Percentiles rank a stretch among this genome's conserved stretches.
These are phyloP conservation scores for Citrullus amarus DNA, from an alignment of 306 rosid genomes.

Conservation along the genomic window DNA sequence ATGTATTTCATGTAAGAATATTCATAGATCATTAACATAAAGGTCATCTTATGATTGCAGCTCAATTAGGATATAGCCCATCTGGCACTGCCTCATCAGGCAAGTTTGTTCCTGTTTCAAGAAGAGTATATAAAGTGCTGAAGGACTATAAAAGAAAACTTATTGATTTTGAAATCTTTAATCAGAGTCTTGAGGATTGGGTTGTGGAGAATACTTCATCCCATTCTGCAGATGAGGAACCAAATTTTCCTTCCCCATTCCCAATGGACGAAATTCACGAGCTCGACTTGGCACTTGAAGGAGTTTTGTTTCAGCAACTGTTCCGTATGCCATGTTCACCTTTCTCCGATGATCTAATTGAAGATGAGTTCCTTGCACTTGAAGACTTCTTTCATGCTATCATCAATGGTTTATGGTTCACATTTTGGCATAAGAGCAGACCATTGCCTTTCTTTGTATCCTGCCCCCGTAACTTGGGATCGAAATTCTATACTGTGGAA, in stretches of 20 bases:
- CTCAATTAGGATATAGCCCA: conserved; percentile 41
- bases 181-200: conserved; percentile 59
- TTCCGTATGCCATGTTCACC: conserved; percentile 59
- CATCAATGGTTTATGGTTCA: conserved; percentile 73
- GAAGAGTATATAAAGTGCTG: conserved; percentile 57
- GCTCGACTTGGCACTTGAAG: conserved; percentile 85
- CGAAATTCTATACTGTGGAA: conserved; percentile 61
- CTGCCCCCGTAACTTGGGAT: conserved; percentile 62
- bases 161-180: conserved; percentile 48
- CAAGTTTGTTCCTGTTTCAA: conserved; percentile 39
- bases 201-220: conserved; percentile 44
- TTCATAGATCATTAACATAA: conserved; percentile 9
- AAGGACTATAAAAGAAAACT: conserved; percentile 68
- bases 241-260: conserved; percentile 47
- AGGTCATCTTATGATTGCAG: conserved; percentile 32
- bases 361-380: conserved; percentile 65
- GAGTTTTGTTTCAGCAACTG: conserved; percentile 73
- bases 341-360: conserved; percentile 32
- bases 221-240: conserved; percentile 38
- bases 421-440: conserved; percentile 84
- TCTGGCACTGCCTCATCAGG: conserved; percentile 57
- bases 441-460: conserved; percentile 64
- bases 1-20: background rate
- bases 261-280: conserved; percentile 56
- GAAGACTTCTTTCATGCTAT: conserved; percentile 79